Conservation (phyloP, 495 filamentous ascomycete genomes). For the Penicillium longicatenatum region DNA sequence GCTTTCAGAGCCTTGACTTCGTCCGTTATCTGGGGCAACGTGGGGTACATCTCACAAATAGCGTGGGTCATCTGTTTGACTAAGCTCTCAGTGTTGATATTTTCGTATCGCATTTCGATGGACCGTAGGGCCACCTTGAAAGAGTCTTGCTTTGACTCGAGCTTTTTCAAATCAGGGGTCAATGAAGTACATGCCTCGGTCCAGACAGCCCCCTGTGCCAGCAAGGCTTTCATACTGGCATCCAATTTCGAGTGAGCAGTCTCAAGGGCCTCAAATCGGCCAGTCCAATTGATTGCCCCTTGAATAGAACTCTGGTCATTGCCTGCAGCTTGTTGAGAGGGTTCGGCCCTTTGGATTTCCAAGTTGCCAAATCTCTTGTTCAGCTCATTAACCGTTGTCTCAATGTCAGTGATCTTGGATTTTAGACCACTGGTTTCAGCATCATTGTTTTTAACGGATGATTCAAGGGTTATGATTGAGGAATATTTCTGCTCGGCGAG, state of each 20-base stretch:
- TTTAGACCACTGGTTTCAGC: neutral
- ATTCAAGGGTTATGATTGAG: neutral
- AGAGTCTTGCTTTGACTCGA: constrained; percentile 13
- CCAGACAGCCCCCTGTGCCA: neutral
- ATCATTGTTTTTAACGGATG: neutral
- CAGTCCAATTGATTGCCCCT: neutral
- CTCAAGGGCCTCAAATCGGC: neutral
- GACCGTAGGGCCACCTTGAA: constrained; percentile 31
- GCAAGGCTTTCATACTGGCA: neutral
- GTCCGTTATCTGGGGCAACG: constrained; percentile 5
- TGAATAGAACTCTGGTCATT: neutral
- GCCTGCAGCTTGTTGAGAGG: neutral
- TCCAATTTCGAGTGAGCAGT: neutral
- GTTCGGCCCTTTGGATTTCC: neutral
- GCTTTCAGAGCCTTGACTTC: neutral
- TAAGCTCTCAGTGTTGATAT: constrained; percentile 35
- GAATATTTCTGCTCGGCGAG: neutral
- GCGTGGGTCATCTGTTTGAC: constrained; percentile 36
- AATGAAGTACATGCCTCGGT: neutral
- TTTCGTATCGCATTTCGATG: constrained; percentile 40
- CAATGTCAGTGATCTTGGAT: neutral
- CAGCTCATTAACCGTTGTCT: neutral
- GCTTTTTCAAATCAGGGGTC: neutral
- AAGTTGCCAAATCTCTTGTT: neutral
- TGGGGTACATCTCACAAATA: constrained; percentile 43